Percentiles rank a stretch among this genome's conserved stretches.
Evolutionary conservation across 139 green algal species (phyloP).

Genomic region (Micromonas pusilla): DNA sequence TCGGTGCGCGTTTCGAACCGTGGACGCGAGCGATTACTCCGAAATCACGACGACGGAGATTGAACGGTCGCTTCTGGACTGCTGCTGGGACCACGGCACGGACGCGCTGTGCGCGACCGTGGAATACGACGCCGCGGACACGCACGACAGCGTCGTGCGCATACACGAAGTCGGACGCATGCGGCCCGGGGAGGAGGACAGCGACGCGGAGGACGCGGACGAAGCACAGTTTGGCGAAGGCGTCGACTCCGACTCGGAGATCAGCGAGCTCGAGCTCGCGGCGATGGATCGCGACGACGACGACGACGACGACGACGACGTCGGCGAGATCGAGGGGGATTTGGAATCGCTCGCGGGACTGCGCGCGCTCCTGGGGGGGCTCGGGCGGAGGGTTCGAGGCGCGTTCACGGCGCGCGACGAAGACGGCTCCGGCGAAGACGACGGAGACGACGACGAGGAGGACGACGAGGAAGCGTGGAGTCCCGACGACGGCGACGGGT

Average conservation of each 20-base stretch:
- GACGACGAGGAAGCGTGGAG: slow-evolving; percentile 14
- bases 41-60: slow-evolving; percentile 60
- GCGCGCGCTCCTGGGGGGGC: neutral
- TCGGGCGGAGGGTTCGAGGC: no score
- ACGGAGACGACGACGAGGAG: slow-evolving; percentile 15
- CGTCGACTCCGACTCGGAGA: slow-evolving; percentile 29
- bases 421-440: slow-evolving; percentile 23
- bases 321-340: neutral
- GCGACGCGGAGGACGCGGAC: slow-evolving; percentile 28
- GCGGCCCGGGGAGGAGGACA: slow-evolving; percentile 36
- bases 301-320: neutral
- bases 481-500: neutral
- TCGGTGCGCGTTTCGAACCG: slow-evolving; percentile 52
- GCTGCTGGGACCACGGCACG: slow-evolving; percentile 46
- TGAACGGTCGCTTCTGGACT: slow-evolving; percentile 56
- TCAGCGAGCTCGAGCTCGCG: neutral
- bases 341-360: neutral
- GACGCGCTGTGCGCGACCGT: slow-evolving; percentile 56
- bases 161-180: slow-evolving; percentile 52
- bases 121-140: slow-evolving; percentile 46
- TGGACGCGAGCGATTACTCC: slow-evolving; percentile 55
- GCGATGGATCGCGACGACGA: slow-evolving; percentile 31
- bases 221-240: slow-evolving; percentile 10
- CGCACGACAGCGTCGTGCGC: slow-evolving; percentile 7
- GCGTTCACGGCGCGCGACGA: no score